Conservation (phyloP, 1,284 basidiomycete genomes). For the Cutaneotrichosporon cavernicola region DNA sequence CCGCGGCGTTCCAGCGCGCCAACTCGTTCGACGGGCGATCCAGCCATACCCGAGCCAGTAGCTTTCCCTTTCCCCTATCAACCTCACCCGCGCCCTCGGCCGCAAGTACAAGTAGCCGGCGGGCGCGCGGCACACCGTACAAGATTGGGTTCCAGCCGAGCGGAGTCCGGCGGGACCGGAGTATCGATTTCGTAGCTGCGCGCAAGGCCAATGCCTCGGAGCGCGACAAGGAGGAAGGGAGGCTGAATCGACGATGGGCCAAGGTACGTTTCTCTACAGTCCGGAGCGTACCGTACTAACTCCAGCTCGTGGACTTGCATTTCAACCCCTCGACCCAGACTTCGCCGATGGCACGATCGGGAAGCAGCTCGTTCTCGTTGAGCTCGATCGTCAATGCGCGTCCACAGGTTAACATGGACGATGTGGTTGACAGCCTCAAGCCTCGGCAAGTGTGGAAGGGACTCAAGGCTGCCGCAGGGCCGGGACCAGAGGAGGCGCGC, state of each 20-base stretch:
- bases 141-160: constrained; percentile 78
- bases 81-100: constrained; percentile 6
- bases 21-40: not conserved
- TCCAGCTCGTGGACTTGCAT: constrained; percentile 69
- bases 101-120: constrained; percentile 3
- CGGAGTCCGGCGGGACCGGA: constrained; percentile 67
- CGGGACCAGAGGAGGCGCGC: constrained; percentile 55
- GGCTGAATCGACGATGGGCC: constrained; percentile 75
- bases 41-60: not conserved
- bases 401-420: constrained; percentile 11
- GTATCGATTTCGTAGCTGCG: constrained; percentile 70
- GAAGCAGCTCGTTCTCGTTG: constrained; percentile 37
- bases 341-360: constrained; percentile 29
- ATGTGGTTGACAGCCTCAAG: constrained; percentile 43
- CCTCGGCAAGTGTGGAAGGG: constrained; percentile 52
- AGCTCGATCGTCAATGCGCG: constrained; percentile 19
- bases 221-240: constrained; percentile 71
- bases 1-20: constrained; percentile 1
- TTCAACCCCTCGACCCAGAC: constrained; percentile 59
- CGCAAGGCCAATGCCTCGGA: constrained; percentile 62
- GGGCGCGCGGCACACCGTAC: constrained; percentile 58
- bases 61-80: not conserved
- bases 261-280: constrained; percentile 56
- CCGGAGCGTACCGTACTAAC: constrained; percentile 8
- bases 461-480: constrained; percentile 62